Evolutionary conservation across 805 yeast genomes (phyloP), one percentile per base, ranked within the genome.

Genomic region (Ogataea pilisensis): DNA sequence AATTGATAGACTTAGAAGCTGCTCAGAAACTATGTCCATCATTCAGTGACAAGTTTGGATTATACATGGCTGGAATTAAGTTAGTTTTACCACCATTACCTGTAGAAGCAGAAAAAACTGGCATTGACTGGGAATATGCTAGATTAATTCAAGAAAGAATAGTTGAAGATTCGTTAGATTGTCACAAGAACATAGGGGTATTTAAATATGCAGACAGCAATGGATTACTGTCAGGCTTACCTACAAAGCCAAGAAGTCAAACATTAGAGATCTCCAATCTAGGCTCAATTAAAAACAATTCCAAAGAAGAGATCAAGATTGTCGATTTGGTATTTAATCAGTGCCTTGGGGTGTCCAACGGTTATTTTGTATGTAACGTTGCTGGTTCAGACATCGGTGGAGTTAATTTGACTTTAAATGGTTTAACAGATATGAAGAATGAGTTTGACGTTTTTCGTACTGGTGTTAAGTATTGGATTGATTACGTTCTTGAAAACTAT

Each of bases 201-300:
- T 22, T 54, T 18, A 25, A 36, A 3, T 35, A 31, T 14, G 34
- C 49, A 3, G 32, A 45, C 19, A 21, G 25, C 13, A 24, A 31
- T 4, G 28, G 36, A 3, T 49, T 24, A n/a, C 18, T 50, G 2
- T 21, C 40, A 11, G 12, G 19, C 1, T 20, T n/a, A 8, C 12
- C 31, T 19, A 22, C 25, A 8, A 34, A 28, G 1, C 45, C 50
- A 5, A 33, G 42, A 13, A 17, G 27, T 2, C 30, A 24, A 13
- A 48, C 53, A 2, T 7, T 50, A 13, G 58, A 48, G 25, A 20
- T 56, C 1, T 56, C 60, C 2, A 56, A 56, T 35, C 36, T 56
- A 24, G 54, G 53, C 8, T 29, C 41, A 3, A 34, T 45, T 8
- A 41, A 18, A 8, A 42, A 38, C 20, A 26, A 34, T 4, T 11